phyloP scores from a whole-genome alignment of 202 grass and related monocot species.

The Panicum hallii region DNA sequence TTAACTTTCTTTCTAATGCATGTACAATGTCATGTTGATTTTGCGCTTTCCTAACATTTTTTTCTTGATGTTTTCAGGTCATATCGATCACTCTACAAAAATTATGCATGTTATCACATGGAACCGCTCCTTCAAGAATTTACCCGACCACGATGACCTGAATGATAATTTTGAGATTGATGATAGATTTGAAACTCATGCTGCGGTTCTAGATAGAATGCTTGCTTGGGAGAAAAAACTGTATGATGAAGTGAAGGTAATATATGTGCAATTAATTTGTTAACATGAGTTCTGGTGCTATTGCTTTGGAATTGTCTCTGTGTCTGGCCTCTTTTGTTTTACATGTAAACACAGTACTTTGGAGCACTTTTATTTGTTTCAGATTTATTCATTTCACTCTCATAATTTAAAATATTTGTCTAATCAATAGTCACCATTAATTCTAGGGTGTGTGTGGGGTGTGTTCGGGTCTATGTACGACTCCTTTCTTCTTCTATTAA shows the following conservation, averaged over 20 bases:
- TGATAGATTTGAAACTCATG: conserved; percentile 81
- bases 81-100: conserved; percentile 90
- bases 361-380: neutral
- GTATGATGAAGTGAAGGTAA: conserved; percentile 97
- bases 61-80: conserved; percentile 60
- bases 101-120: conserved; percentile 97
- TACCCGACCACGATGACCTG: conserved; percentile 66
- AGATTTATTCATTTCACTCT: neutral
- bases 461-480: no score
- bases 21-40: neutral
- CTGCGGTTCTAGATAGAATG: conserved; percentile 88
- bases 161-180: conserved; percentile 67
- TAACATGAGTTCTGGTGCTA: conserved; percentile 20
- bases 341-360: neutral
- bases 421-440: neutral
- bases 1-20: conserved; percentile 6
- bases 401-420: neutral
- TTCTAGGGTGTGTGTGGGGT: no score
- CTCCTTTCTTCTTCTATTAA: no score
- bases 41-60: conserved; percentile 20
- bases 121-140: conserved; percentile 91
- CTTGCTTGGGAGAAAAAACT: conserved; percentile 99
- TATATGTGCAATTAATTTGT: conserved; percentile 30
- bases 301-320: conserved; percentile 21
- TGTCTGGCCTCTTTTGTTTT: conserved; percentile 13